Evolutionary conservation across 75 land plant species (phyloP).

Genomic region (Cunninghamia lanceolata): DNA sequence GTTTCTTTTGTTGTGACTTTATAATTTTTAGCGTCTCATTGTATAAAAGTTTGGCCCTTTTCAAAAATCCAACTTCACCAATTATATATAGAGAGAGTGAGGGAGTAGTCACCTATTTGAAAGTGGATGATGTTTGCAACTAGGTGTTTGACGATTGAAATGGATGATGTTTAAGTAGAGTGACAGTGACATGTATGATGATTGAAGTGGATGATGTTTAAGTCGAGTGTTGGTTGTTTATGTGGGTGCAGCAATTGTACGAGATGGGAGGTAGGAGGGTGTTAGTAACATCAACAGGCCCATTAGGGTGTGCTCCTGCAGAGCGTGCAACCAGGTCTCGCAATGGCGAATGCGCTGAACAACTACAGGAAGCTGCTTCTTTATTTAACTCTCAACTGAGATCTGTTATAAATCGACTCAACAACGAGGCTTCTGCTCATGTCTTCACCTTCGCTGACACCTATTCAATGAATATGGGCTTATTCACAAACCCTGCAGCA

Average conservation of each 20-base stretch:
- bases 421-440: conserved; percentile 9
- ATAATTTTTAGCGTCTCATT: too few relatives aligned
- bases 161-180: too few relatives aligned
- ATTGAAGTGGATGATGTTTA: too few relatives aligned
- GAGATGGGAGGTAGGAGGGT: conserved; percentile 66
- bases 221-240: too few relatives aligned
- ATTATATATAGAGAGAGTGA: too few relatives aligned
- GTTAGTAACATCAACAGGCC: conserved; percentile 57
- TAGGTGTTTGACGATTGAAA: too few relatives aligned
- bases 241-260: conserved; percentile 44
- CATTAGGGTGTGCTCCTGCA: conserved; percentile 74
- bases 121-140: too few relatives aligned
- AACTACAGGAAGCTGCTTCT: conserved; percentile 19
- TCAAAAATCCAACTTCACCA: too few relatives aligned
- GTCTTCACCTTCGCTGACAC: conserved; percentile 18
- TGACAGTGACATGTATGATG: too few relatives aligned
- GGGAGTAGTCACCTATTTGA: too few relatives aligned
- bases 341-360: conserved; percentile 25
- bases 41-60: too few relatives aligned
- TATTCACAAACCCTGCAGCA: neutral
- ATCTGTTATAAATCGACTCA: conserved; percentile 13
- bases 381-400: conserved; percentile 17
- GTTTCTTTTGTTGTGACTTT: too few relatives aligned
- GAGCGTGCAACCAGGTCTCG: conserved; percentile 36
- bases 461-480: neutral